phyloP scores from a whole-genome alignment of 2,329 filamentous ascomycete species.

The Aspergillus fumigatus region DNA sequence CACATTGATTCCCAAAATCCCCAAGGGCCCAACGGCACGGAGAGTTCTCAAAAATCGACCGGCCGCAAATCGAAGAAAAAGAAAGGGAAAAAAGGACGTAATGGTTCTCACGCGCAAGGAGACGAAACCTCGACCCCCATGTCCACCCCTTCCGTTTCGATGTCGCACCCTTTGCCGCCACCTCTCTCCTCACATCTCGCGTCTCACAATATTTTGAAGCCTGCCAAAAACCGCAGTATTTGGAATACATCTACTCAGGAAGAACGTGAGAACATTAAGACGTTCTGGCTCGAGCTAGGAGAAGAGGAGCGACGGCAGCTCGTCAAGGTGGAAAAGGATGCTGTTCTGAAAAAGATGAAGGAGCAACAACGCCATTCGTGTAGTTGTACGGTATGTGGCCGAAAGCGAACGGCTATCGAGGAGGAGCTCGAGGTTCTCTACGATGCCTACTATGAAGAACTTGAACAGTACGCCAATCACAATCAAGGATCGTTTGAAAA shows the following conservation, averaged over 20 bases:
- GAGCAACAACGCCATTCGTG: constrained; percentile 99
- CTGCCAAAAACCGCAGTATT: constrained; percentile 71
- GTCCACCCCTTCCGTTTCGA: constrained; percentile 42
- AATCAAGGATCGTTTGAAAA: constrained; percentile 60
- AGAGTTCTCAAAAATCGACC: constrained; percentile 18
- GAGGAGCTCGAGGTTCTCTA: constrained; percentile 97
- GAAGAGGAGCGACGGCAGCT: constrained; percentile 93
- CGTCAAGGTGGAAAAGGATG: constrained; percentile 98
- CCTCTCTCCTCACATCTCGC: constrained; percentile 42
- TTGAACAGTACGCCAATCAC: constrained; percentile 93
- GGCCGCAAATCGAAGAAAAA: constrained; percentile 39
- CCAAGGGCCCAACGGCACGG: constrained; percentile 15
- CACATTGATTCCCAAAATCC: constrained; percentile 14
- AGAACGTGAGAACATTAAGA: constrained; percentile 94
- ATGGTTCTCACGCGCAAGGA: constrained; percentile 31
- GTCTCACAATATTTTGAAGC: constrained; percentile 40
- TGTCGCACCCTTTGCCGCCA: constrained; percentile 38
- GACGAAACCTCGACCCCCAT: constrained; percentile 38
- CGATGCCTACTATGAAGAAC: constrained; percentile 96
- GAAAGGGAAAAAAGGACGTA: constrained; percentile 35
- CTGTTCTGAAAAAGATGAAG: constrained; percentile 98
- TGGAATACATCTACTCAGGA: constrained; percentile 96
- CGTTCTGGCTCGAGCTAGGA: constrained; percentile 92
- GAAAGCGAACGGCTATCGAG: constrained; percentile 94
- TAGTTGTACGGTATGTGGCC: constrained; percentile 93